Percentiles rank a stretch among this genome's conserved stretches.
Conservation (phyloP, 257 asterid species). For the Prunella vulgaris region DNA sequence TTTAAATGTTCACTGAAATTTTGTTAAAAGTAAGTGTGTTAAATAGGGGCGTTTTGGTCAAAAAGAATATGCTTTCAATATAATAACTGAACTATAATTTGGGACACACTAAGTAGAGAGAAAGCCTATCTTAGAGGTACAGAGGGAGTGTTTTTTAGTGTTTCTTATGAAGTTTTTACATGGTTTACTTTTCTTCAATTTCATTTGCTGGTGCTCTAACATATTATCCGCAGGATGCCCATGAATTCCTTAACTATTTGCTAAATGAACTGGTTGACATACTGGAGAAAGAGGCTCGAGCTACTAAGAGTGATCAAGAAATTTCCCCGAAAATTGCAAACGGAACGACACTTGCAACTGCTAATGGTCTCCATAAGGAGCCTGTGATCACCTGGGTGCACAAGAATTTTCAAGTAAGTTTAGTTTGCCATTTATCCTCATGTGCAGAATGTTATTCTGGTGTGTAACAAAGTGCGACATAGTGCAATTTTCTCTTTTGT, state of each 20-base stretch:
- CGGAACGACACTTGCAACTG: conserved; percentile 46
- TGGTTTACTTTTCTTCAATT: not conserved
- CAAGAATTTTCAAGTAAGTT: conserved; percentile 75
- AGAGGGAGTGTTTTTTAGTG: not conserved
- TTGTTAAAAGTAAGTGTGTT: too few relatives aligned
- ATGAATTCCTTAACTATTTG: conserved; percentile 82
- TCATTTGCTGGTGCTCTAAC: conserved; percentile 15
- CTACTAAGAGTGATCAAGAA: conserved; percentile 58
- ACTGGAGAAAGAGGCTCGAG: conserved; percentile 72
- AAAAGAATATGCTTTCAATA: too few relatives aligned
- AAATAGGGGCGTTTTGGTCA: too few relatives aligned
- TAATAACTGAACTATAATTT: too few relatives aligned
- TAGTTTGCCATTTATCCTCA: conserved; percentile 12
- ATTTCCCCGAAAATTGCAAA: conserved; percentile 51
- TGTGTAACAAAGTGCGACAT: not conserved
- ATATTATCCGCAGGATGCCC: conserved; percentile 60
- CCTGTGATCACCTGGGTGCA: conserved; percentile 87
- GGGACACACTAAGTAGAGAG: too few relatives aligned
- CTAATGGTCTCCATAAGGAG: conserved; percentile 55
- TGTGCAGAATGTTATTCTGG: not conserved
- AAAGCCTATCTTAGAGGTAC: too few relatives aligned
- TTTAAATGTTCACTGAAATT: too few relatives aligned
- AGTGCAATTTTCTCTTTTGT: not conserved
- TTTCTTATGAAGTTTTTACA: conserved; percentile 4
- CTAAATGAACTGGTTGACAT: conserved; percentile 86